Conservation (phyloP, 352 stramenopile species). For the Phytophthora pistaciae region DNA sequence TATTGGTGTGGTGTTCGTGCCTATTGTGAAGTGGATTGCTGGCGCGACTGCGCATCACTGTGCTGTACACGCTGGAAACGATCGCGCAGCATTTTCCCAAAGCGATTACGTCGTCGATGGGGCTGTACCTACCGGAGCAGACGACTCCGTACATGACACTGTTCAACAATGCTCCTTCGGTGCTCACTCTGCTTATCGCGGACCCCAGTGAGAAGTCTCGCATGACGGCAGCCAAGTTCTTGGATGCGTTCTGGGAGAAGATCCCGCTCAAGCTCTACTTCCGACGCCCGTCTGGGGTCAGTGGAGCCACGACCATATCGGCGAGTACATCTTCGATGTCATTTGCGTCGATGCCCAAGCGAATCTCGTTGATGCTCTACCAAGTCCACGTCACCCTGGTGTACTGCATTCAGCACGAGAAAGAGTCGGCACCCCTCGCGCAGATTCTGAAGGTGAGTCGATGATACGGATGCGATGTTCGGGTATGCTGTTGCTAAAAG, state of each 20-base stretch:
- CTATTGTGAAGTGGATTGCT: constrained; percentile 58
- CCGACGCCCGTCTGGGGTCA: constrained; percentile 53
- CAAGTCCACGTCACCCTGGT: constrained; percentile 86
- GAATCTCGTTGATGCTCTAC: constrained; percentile 86
- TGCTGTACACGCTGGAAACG: constrained; percentile 75
- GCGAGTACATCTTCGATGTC: constrained; percentile 60
- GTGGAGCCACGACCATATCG: constrained; percentile 11
- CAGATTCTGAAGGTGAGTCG: constrained; percentile 76
- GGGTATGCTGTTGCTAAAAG: not conserved
- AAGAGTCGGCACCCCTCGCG: constrained; percentile 58
- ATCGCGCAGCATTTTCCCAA: constrained; percentile 78
- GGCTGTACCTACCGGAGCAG: constrained; percentile 84
- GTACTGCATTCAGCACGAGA: constrained; percentile 86
- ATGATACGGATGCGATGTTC: not conserved
- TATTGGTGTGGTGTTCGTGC: constrained; percentile 4
- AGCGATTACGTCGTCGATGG: constrained; percentile 79
- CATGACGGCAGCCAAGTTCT: constrained; percentile 76
- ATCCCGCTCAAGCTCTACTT: constrained; percentile 88
- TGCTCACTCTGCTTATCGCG: constrained; percentile 80
- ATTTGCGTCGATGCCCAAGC: constrained; percentile 88
- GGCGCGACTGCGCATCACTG: constrained; percentile 75
- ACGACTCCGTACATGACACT: constrained; percentile 86
- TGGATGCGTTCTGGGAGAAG: constrained; percentile 87
- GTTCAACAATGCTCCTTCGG: constrained; percentile 77
- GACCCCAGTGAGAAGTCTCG: constrained; percentile 83